These are phyloP conservation scores for Solanum commersonii DNA, from an alignment of 257 asterid genomes.

Conservation along the genomic window DNA sequence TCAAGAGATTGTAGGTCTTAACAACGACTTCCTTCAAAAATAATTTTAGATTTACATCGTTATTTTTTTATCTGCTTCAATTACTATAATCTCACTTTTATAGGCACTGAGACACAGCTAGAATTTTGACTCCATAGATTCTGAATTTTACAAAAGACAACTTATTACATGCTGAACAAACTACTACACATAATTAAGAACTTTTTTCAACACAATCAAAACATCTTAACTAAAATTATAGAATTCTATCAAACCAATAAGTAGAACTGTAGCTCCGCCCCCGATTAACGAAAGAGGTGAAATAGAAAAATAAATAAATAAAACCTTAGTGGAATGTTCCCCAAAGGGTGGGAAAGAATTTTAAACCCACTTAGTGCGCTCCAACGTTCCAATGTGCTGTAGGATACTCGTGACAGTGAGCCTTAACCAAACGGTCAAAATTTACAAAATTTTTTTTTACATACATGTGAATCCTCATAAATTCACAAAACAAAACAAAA, in stretches of 20 bases:
- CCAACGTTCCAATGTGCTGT: conserved; percentile 49
- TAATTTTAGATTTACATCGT: background rate
- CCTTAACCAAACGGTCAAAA: background rate
- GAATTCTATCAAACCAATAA: rapidly evolving
- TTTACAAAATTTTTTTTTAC: background rate
- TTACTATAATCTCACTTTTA: background rate
- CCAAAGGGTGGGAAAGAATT: conserved; percentile 1
- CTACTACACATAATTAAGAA: background rate
- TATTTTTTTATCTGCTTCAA: background rate
- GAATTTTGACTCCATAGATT: rapidly evolving
- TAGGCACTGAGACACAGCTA: rapidly evolving
- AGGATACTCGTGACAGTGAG: conserved; percentile 56
- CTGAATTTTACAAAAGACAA: background rate
- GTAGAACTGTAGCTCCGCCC: rapidly evolving
- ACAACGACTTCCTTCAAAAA: rapidly evolving
- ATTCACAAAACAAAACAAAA: background rate
- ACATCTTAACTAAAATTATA: rapidly evolving
- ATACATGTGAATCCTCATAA: background rate
- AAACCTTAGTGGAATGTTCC: background rate
- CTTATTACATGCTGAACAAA: background rate
- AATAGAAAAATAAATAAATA: background rate
- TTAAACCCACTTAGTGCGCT: conserved; percentile 39
- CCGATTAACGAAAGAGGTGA: background rate
- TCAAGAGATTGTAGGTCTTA: background rate
- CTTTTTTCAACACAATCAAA: background rate